Evolutionary conservation across 2,329 filamentous ascomycete species (phyloP).

Genomic region (Torrubiella hemipterigena): DNA sequence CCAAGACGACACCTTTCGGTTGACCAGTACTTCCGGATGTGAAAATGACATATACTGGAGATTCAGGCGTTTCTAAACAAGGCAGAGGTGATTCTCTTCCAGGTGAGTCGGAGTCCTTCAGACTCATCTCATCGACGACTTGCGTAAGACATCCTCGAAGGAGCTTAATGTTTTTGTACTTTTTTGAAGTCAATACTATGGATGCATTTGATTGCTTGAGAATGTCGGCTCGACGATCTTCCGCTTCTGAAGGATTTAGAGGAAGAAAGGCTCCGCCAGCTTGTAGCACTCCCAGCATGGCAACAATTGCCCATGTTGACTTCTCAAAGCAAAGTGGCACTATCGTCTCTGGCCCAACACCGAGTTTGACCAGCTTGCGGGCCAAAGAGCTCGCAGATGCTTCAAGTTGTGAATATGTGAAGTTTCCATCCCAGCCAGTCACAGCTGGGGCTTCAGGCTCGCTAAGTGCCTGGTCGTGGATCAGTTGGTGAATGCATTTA

Average conservation of each 20-base stretch:
- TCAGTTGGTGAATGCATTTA: constrained; percentile 26
- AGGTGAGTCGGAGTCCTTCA: background rate
- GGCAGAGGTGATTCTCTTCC: background rate
- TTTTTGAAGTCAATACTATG: constrained; percentile 10
- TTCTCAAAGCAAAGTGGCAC: constrained; percentile 15
- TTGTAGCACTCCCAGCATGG: constrained; percentile 12
- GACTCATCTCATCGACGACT: background rate
- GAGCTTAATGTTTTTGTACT: too few species aligned
- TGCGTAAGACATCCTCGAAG: constrained; percentile 5
- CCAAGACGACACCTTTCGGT: constrained; percentile 35
- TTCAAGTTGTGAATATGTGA: constrained; percentile 26
- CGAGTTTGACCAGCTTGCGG: constrained; percentile 6
- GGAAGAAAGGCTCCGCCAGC: constrained; percentile 13
- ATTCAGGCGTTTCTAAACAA: background rate
- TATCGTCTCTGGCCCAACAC: constrained; percentile 14
- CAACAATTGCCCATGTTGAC: constrained; percentile 12
- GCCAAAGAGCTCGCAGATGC: constrained; percentile 7
- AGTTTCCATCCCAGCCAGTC: constrained; percentile 28
- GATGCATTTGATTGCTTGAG: constrained; percentile 8
- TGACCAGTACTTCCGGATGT: constrained; percentile 39
- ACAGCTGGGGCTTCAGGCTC: constrained; percentile 23
- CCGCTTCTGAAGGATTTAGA: constrained; percentile 13
- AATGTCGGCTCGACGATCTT: constrained; percentile 8
- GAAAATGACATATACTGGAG: constrained; percentile 27
- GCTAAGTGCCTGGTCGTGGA: constrained; percentile 20